Evolutionary conservation across 2,329 filamentous ascomycete genomes (phyloP).

Genomic region (Alternaria infectoria): DNA sequence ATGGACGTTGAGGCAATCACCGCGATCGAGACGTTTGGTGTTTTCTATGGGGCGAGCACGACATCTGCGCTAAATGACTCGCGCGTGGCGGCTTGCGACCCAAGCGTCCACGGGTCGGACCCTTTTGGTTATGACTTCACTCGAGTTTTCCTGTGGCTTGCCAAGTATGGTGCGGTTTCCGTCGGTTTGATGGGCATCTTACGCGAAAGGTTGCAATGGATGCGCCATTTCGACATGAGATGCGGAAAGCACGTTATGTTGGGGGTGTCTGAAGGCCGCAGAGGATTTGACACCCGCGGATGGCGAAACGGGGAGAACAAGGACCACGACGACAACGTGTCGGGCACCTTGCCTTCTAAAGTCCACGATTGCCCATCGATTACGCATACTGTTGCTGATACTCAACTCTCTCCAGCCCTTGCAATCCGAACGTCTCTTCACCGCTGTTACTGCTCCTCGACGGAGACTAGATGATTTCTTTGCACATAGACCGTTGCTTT

Average conservation of each 20-base stretch:
- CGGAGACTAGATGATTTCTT: background rate
- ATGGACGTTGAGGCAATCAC: conserved; percentile 4
- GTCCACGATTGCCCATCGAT: background rate
- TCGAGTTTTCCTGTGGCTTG: conserved; percentile 8
- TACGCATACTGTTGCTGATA: background rate
- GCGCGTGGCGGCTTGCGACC: background rate
- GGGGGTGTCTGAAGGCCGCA: background rate
- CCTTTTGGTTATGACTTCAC: conserved; percentile 2
- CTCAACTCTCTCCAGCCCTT: background rate
- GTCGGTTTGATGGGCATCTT: background rate
- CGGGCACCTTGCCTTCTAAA: background rate
- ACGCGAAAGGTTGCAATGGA: background rate
- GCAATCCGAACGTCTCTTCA: background rate
- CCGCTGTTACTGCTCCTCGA: background rate
- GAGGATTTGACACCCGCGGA: background rate
- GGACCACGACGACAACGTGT: background rate
- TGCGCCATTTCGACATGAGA: background rate
- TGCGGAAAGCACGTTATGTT: background rate
- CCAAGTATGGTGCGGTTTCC: conserved; percentile 6
- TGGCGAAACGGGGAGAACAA: background rate
- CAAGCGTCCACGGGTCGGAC: background rate
- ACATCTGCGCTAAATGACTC: conserved; percentile 23
- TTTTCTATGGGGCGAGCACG: conserved; percentile 32
- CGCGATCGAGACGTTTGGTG: conserved; percentile 2
- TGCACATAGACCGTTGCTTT: background rate